phyloP scores from a whole-genome alignment of 176 grass and related monocot species.

The Phragmites australis region DNA sequence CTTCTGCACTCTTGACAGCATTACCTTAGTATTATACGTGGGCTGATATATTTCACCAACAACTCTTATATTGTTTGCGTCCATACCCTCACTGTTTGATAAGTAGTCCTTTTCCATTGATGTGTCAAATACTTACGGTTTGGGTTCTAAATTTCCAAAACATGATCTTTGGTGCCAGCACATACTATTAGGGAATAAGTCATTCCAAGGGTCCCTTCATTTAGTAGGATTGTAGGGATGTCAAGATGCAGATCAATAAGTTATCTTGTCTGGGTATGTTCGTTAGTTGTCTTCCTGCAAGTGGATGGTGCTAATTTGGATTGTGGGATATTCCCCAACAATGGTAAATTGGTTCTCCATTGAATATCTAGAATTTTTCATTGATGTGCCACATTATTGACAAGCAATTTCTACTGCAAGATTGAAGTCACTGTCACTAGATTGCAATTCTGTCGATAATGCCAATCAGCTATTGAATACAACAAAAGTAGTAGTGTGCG shows the following conservation, averaged over 20 bases:
- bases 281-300: conserved; percentile 46
- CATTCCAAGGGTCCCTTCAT: neutral
- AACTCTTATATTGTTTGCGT: neutral
- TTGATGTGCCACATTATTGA: neutral
- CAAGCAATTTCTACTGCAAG: neutral
- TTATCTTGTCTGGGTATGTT: conserved; percentile 38
- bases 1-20: too few relatives aligned
- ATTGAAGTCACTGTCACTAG: neutral
- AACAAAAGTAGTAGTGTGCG: too few relatives aligned
- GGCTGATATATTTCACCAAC: too few relatives aligned
- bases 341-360: neutral
- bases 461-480: neutral
- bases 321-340: conserved; percentile 32
- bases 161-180: conserved; percentile 32
- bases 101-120: neutral
- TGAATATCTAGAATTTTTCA: neutral
- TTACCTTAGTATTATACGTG: too few relatives aligned
- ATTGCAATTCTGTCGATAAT: neutral
- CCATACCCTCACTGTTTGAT: neutral
- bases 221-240: neutral
- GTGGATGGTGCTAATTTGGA: conserved; percentile 41
- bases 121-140: neutral
- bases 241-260: neutral
- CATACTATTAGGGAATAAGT: neutral
- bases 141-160: conserved; percentile 17